Conservation (phyloP, 192 early-diverging fungal genomes). For the Entomortierella lignicola region DNA sequence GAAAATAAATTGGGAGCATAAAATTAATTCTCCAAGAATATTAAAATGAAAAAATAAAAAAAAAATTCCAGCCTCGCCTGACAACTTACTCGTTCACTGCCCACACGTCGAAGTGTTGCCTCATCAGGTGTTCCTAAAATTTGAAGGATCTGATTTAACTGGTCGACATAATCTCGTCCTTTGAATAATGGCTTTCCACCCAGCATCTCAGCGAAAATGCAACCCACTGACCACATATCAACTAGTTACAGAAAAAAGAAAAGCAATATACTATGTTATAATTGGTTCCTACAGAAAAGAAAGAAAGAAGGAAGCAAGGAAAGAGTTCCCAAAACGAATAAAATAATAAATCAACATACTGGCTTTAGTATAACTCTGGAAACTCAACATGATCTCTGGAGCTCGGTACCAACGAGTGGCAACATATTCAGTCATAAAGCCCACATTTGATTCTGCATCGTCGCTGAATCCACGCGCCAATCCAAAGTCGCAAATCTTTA, state of each 20-base stretch:
- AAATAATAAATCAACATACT: conserved; percentile 61
- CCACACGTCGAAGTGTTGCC: conserved; percentile 86
- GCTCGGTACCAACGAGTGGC: conserved; percentile 99
- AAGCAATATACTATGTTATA: not conserved
- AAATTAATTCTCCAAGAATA: not conserved
- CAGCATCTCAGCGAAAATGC: conserved; percentile 98
- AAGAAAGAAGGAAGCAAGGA: not conserved
- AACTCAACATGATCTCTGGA: conserved; percentile 99
- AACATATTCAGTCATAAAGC: conserved; percentile 99
- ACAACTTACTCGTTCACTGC: conserved; percentile 82
- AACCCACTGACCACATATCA: conserved; percentile 99
- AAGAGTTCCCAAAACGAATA: not conserved
- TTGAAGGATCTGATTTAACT: conserved; percentile 95
- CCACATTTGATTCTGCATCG: conserved; percentile 80
- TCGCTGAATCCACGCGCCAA: conserved; percentile 93
- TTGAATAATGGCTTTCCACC: conserved; percentile 96
- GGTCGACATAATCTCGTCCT: conserved; percentile 98
- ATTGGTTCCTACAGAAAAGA: not conserved
- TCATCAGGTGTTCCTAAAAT: conserved; percentile 96
- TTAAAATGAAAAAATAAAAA: too few relatives aligned
- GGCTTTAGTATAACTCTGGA: conserved; percentile 98
- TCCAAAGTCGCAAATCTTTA: conserved; percentile 99
- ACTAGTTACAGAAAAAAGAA: conserved; percentile 48
- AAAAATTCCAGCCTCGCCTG: not conserved
- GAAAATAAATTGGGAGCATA: not conserved